A percentile compares a stretch with the other conserved stretches of the same genome.
phyloP scores from a whole-genome alignment of 768 basidiomycete species.

The Neoboletus subvelutipes region DNA sequence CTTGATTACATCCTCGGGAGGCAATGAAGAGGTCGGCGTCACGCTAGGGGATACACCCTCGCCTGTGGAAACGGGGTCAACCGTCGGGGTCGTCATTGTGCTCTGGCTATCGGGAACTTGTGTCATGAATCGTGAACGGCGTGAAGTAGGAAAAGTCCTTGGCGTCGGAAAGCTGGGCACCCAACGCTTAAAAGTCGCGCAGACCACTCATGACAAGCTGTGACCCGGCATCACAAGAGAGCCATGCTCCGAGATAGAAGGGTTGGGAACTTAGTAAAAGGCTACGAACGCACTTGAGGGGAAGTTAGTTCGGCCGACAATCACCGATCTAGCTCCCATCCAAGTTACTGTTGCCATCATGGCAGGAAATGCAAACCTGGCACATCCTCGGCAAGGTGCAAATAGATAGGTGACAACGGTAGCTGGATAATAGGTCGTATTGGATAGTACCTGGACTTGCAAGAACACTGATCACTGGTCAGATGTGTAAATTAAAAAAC shows the following conservation, averaged over 20 bases:
- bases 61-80: neutral
- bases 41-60: neutral
- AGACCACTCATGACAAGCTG: neutral
- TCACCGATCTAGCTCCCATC: neutral
- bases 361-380: neutral
- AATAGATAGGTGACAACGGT: neutral
- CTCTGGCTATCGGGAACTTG: neutral
- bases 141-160: neutral
- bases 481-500: neutral
- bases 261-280: neutral
- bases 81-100: neutral
- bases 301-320: slow-evolving; percentile 7
- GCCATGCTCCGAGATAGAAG: neutral
- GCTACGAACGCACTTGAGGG: neutral
- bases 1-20: slow-evolving; percentile 1
- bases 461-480: neutral
- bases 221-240: neutral
- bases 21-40: neutral
- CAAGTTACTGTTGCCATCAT: neutral
- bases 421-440: neutral
- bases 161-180: neutral
- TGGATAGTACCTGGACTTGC: neutral
- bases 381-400: neutral
- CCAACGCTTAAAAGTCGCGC: slow-evolving; percentile 3
- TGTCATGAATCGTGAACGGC: slow-evolving; percentile 6